These are phyloP conservation scores for Boechera retrofracta DNA, from an alignment of 345 rosid species.

Conservation along the genomic window DNA sequence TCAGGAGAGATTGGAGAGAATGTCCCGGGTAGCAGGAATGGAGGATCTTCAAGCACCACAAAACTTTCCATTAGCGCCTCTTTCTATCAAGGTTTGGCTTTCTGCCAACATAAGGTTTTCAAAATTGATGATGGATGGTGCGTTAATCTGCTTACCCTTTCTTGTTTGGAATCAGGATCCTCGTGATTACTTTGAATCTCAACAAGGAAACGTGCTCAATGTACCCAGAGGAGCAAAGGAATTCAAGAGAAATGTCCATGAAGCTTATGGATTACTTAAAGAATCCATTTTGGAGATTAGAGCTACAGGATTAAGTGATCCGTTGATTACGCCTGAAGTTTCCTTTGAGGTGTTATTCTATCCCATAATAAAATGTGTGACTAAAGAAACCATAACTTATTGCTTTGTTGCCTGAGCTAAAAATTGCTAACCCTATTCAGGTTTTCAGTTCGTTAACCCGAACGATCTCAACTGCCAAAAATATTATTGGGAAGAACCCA, in stretches of 20 bases:
- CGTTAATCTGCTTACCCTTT: conserved; percentile 19
- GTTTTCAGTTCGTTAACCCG: conserved; percentile 79
- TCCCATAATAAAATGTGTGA: neutral
- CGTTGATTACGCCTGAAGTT: conserved; percentile 71
- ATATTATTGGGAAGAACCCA: conserved; percentile 77
- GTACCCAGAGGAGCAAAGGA: conserved; percentile 47
- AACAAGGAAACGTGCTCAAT: conserved; percentile 73
- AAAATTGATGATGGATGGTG: conserved; percentile 24
- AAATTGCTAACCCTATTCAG: conserved; percentile 50
- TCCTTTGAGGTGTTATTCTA: conserved; percentile 65
- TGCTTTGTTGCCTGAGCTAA: conserved; percentile 13
- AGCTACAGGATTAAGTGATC: conserved; percentile 63
- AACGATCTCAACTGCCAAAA: conserved; percentile 78
- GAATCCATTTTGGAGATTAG: conserved; percentile 62
- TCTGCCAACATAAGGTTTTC: conserved; percentile 24
- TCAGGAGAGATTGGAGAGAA: conserved; percentile 56
- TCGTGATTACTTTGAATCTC: conserved; percentile 95
- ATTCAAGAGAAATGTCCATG: conserved; percentile 53
- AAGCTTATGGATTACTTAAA: conserved; percentile 71
- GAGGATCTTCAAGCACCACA: conserved; percentile 83
- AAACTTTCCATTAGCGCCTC: conserved; percentile 67
- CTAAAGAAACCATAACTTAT: conserved; percentile 13
- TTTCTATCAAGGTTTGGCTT: conserved; percentile 72
- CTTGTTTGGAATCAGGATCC: conserved; percentile 67
- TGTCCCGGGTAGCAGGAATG: conserved; percentile 66